Evolutionary conservation across 768 basidiomycete genomes (phyloP).

Genomic region (Dioszegia hungarica): DNA sequence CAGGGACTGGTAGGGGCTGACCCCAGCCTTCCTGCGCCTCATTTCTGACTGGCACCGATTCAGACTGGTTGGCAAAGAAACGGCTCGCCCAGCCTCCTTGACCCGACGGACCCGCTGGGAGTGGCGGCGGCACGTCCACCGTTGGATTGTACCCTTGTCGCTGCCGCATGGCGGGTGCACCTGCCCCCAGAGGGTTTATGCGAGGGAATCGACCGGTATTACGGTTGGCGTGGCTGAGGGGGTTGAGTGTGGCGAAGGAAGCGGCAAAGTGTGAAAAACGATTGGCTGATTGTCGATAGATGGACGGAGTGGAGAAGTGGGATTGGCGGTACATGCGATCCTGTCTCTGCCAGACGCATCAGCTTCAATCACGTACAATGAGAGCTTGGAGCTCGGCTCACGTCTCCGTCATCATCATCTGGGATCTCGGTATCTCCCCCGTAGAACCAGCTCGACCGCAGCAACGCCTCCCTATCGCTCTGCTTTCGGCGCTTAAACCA

Average conservation of each 20-base stretch:
- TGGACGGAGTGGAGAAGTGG: conserved; percentile 10
- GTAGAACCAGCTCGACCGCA: conserved; percentile 34
- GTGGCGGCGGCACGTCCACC: not conserved
- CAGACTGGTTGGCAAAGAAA: not conserved
- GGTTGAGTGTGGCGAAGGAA: not conserved
- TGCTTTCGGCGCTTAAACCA: conserved; percentile 15
- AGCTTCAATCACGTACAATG: no score
- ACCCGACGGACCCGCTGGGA: not conserved
- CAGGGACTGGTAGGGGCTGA: no score
- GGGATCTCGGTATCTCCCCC: conserved; percentile 13
- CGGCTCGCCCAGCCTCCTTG: conserved; percentile 5
- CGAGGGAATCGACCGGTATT: conserved; percentile 4
- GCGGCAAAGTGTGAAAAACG: not conserved
- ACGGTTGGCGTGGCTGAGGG: not conserved
- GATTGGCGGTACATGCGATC: not conserved
- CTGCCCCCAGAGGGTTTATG: not conserved
- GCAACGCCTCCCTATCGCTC: conserved; percentile 9
- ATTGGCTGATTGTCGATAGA: not conserved
- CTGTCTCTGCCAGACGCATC: not conserved
- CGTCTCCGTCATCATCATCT: not conserved
- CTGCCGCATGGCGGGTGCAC: not conserved
- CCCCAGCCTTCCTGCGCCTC: no score
- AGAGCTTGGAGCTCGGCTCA: not conserved
- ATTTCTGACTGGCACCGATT: not conserved
- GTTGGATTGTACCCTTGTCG: not conserved